Percentiles rank a stretch among this genome's conserved stretches.
Conservation (phyloP, 805 yeast species). For the Starmera quercuum region DNA sequence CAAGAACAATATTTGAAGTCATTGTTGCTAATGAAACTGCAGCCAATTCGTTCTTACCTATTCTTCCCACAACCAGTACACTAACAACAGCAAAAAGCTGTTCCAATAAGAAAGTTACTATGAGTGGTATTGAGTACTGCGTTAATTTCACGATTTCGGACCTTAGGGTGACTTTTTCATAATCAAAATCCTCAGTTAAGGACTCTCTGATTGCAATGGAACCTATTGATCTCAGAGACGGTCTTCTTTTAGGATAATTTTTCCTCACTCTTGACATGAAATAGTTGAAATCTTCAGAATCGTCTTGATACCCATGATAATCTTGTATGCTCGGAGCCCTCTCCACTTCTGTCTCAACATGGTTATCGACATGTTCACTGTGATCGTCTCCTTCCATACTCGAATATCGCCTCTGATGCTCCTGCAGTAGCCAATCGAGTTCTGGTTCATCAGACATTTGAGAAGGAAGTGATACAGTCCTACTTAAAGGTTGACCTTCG, state of each 20-base stretch:
- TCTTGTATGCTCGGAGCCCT: conserved; percentile 2
- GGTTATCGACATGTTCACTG: conserved; percentile 7
- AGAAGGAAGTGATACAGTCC: conserved; percentile 34
- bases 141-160: conserved; percentile 28
- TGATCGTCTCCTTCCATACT: conserved; percentile 14
- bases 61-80: conserved; percentile 46
- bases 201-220: conserved; percentile 12
- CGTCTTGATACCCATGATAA: conserved; percentile 19
- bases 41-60: conserved; percentile 68
- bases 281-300: conserved; percentile 9
- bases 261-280: conserved; percentile 17
- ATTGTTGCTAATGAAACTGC: conserved; percentile 73
- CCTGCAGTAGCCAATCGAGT: conserved; percentile 31
- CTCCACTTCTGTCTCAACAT: not conserved
- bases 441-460: conserved; percentile 29
- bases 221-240: conserved; percentile 16
- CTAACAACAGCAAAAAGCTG: conserved; percentile 1
- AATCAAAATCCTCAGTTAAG: conserved; percentile 19
- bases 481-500: conserved; percentile 26
- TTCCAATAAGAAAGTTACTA: conserved; percentile 1
- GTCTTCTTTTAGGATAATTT: conserved; percentile 9
- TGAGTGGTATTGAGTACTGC: conserved; percentile 18
- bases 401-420: conserved; percentile 31
- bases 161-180: conserved; percentile 26
- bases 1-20: conserved; percentile 71